Evolutionary conservation across 257 asterid species (phyloP), one percentile per base, ranked within the genome.

Genomic region (Jasminum sambac): DNA sequence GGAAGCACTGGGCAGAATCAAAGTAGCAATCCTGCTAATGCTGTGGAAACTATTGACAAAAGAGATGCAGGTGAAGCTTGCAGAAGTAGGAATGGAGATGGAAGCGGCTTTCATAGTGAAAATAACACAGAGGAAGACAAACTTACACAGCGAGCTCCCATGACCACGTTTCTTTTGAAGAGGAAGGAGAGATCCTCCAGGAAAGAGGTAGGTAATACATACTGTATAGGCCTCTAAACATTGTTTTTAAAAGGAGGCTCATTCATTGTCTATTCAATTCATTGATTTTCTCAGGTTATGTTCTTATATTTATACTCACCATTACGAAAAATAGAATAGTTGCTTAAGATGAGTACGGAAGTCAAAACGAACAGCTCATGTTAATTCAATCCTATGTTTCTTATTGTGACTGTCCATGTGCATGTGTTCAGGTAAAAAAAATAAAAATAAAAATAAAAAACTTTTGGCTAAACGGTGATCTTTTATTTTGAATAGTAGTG

Each of bases 141-240:
- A 80, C 78, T 82, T 74, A 82, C 91, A 16, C 87, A 76, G 50
- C 74, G 93, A 61, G 96, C 95, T 68, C 90, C 96, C 67, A 76
- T 92, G 81, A 76, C 77, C 84, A 90, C 87, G 82, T 87, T 87
- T 78, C 88, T 83, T 37, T 90, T 74, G 76, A 86, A 90, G 87
- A 89, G 89, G 75, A 90, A 84, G 63, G 95, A 83, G 52, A 84
- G 91, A 84, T 88, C 92, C 83, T 88, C 79, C 62, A 71, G 70
- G 79, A 87, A 83, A 78, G 84, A 84, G 98, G 98, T 90, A 84
- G 21, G 38, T 26, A 46, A 40, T 52, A 10, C 23, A 34, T 68
- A 60, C 64, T 70, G 12, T 26, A 23, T 40, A 14, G 41, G 14
- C 43, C 38, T 40, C 34, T 23, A 23, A 55, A 14, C 62, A 9